A percentile compares a stretch with the other conserved stretches of the same genome.
phyloP scores from a whole-genome alignment of 1,139 yeast genomes.

The Chernovozyma sophiae-reginae region DNA sequence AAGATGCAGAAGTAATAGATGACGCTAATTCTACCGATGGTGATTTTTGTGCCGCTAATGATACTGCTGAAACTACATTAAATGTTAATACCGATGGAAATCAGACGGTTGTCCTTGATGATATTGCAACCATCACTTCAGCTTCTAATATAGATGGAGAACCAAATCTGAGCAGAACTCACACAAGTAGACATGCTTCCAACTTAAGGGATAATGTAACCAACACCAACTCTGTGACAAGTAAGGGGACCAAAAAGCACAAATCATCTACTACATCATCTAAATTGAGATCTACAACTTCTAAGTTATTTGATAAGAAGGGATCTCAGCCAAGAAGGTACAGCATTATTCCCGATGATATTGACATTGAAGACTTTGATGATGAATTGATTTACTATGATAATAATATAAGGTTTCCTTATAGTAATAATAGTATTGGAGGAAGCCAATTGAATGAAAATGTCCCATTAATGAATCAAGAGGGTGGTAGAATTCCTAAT shows the following conservation, averaged over 20 bases:
- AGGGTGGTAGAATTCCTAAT: conserved; percentile 35
- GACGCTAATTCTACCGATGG: conserved; percentile 20
- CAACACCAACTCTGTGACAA: conserved; percentile 17
- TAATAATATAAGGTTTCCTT: conserved; percentile 38
- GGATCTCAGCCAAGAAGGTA: conserved; percentile 71
- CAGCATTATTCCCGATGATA: conserved; percentile 67
- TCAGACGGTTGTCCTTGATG: too few relatives aligned
- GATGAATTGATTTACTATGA: conserved; percentile 52
- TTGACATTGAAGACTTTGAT: conserved; percentile 62
- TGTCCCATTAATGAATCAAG: conserved; percentile 27
- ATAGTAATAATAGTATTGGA: conserved; percentile 13
- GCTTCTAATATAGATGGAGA: neutral
- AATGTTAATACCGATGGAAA: conserved; percentile 6
- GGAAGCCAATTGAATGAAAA: conserved; percentile 23
- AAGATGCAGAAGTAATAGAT: conserved; percentile 11
- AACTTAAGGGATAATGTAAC: conserved; percentile 4
- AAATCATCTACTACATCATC: conserved; percentile 33
- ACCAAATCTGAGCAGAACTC: neutral
- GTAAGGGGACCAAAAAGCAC: conserved; percentile 24
- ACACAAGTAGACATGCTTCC: neutral
- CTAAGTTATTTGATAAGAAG: conserved; percentile 64
- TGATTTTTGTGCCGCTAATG: conserved; percentile 11
- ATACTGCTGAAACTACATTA: conserved; percentile 4
- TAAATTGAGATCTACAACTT: conserved; percentile 60
- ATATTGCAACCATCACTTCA: neutral